Base-by-base conservation (phyloP, 768 basidiomycete species). In the Panellus pusillus region DNA sequence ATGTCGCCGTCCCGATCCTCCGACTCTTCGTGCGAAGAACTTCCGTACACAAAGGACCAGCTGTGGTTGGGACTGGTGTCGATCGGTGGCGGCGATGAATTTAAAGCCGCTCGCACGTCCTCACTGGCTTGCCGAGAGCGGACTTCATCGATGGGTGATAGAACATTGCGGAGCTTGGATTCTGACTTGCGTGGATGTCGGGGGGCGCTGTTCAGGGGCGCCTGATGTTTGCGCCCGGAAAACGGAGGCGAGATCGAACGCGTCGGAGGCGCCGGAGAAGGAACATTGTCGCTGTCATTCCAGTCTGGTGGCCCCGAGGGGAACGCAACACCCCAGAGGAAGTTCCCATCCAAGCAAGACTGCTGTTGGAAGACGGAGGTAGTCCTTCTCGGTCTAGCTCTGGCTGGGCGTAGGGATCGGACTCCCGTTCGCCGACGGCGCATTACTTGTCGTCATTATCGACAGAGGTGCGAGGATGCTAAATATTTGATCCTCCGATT, bases 401-500 rank as follows among this genome's bases (percentile, higher is more conserved):
- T 20, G 78, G 71, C 76, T 79, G 52, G 72, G 74, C 12, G 78
- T 78, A 9, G 52, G 41, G 57, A 80, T 64, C n/a, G 87, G 81
- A 58, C 80, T 83, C 15, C 84, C 74, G 19, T 83, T 78, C 14
- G 85, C 71, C 6, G 87, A 83, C 17, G 76, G 69, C 42, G 66
- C 61, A 48, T 61, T 71, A 31, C 55, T n/a, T 73, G 74, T 72
- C 37, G 82, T 80, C 74, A 87, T 86, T 54, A 91, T 84, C 29
- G 89, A 88, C 29, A 93, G 76, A 3, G 95, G 94, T 6, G 92
- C 86, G 2, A 98, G 79, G 55, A 97, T 95, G 66, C 85, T 91
- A 72, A 96, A 96, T 60, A 97, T 94, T 66, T 93, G 87, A 63
- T 93, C 88, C 68, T 94, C 91, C 38, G 89, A 78, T 62, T 88